Percentiles rank a stretch among this genome's conserved stretches.
Evolutionary conservation across 768 basidiomycete genomes (phyloP).

Genomic region (Tulasnella sp.): DNA sequence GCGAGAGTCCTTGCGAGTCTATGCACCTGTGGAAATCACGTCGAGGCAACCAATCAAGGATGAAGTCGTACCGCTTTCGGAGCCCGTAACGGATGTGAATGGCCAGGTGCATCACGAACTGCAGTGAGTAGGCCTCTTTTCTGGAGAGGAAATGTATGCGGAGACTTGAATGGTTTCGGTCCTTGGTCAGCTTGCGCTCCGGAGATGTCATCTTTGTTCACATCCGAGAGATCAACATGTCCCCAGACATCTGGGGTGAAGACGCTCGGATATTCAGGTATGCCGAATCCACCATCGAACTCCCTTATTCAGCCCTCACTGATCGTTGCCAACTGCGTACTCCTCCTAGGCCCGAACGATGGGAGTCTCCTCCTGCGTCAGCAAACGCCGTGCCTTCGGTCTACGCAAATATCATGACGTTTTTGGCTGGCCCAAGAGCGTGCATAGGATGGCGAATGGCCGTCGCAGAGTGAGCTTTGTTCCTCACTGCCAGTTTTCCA

Average conservation of each 20-base stretch:
- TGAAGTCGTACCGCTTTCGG: constrained; percentile 51
- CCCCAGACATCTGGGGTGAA: constrained; percentile 31
- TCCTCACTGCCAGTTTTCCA: no score
- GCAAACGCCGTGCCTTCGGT: constrained; percentile 23
- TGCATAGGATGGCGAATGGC: constrained; percentile 31
- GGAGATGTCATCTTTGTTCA: constrained; percentile 26
- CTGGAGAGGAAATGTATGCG: neutral
- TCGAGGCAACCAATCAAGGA: constrained; percentile 50
- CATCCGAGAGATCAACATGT: constrained; percentile 23
- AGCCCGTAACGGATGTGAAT: constrained; percentile 47
- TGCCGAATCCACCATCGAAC: neutral
- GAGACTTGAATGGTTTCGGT: neutral
- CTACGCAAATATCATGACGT: constrained; percentile 26
- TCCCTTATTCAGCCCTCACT: constrained; percentile 9
- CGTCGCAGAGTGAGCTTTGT: constrained; percentile 25
- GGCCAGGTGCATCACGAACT: constrained; percentile 45
- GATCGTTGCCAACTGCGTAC: neutral
- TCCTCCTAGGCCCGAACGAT: constrained; percentile 25
- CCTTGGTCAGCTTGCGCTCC: constrained; percentile 6
- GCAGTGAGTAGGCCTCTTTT: constrained; percentile 35
- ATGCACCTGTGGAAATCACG: constrained; percentile 51
- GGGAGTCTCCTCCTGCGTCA: neutral
- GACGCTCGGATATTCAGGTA: constrained; percentile 34
- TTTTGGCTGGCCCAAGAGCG: constrained; percentile 30
- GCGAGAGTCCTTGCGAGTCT: constrained; percentile 54